Conservation (phyloP, 495 filamentous ascomycete genomes). For the Penicillium taxi region DNA sequence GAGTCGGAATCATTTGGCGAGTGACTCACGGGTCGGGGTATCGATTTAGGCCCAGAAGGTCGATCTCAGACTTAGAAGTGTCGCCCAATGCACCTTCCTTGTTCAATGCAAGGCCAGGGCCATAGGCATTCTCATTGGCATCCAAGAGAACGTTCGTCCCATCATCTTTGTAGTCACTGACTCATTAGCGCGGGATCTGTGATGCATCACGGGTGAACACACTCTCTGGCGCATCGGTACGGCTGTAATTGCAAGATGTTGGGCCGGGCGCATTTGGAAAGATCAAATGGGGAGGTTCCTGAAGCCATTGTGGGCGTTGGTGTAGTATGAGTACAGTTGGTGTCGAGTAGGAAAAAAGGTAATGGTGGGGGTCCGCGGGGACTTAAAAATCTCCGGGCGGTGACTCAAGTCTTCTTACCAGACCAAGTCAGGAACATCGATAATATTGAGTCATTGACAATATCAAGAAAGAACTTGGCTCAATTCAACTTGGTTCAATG, state of each 20-base stretch:
- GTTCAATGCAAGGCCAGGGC: constrained; percentile 56
- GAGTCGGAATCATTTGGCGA: neutral
- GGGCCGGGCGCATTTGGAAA: constrained; percentile 70
- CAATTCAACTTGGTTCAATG: too few relatives aligned
- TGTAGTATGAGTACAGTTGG: constrained; percentile 1
- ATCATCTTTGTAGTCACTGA: constrained; percentile 97
- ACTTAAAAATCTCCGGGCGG: constrained; percentile 8
- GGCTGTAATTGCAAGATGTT: constrained; percentile 79
- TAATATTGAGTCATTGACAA: too few relatives aligned
- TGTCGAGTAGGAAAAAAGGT: constrained; percentile 9
- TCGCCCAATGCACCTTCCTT: constrained; percentile 39
- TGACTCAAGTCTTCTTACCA: too few relatives aligned
- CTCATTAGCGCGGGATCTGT: constrained; percentile 27
- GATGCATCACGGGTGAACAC: constrained; percentile 22
- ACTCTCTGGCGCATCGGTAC: constrained; percentile 81
- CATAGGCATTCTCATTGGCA: constrained; percentile 96
- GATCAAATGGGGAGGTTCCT: constrained; percentile 52
- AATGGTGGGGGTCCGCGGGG: constrained; percentile 17
- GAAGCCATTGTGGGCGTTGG: constrained; percentile 31
- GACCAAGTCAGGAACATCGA: too few relatives aligned
- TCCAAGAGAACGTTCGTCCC: constrained; percentile 94
- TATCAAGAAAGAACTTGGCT: too few relatives aligned
- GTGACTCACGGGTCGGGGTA: constrained; percentile 81
- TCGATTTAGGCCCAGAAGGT: constrained; percentile 74
- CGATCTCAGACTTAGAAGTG: constrained; percentile 42